Conservation (phyloP, 148 eudicot species). For the Pouteria glomerata region DNA sequence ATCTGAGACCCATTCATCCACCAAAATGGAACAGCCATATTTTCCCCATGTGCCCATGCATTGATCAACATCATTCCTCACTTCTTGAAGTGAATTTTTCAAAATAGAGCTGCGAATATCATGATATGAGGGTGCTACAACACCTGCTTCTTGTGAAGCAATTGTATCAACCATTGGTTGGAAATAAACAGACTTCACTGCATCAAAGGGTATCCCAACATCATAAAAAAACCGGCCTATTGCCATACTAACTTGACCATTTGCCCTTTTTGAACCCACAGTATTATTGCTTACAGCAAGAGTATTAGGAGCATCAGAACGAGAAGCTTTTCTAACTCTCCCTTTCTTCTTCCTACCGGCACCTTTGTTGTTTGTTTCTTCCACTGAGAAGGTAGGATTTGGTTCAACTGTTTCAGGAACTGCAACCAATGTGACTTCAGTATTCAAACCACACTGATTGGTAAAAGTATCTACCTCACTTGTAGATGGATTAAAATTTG, state of each 20-base stretch:
- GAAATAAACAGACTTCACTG: conserved; percentile 77
- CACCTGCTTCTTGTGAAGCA: conserved; percentile 60
- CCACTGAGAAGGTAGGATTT: conserved; percentile 27
- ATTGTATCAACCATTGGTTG: conserved; percentile 92
- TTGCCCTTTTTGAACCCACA: conserved; percentile 29
- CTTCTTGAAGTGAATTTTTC: conserved; percentile 72
- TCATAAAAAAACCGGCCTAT: conserved; percentile 75
- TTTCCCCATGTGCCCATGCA: conserved; percentile 62
- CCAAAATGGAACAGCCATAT: conserved; percentile 72
- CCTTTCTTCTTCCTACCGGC: conserved; percentile 61
- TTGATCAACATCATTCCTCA: conserved; percentile 54
- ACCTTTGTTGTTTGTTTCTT: conserved; percentile 28
- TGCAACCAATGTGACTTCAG: conserved; percentile 39
- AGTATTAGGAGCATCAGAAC: conserved; percentile 12
- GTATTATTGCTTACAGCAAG: conserved; percentile 17
- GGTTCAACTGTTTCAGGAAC: conserved; percentile 43
- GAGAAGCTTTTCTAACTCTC: conserved; percentile 42
- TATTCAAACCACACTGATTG: conserved; percentile 40
- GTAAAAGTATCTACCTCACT: conserved; percentile 36
- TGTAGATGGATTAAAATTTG: conserved; percentile 17
- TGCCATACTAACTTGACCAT: conserved; percentile 53
- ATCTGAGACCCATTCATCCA: conserved; percentile 54
- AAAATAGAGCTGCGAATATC: conserved; percentile 76
- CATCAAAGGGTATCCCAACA: conserved; percentile 67
- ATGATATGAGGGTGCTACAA: conserved; percentile 61